Evolutionary conservation across 106 monocot genomes (phyloP).

Genomic region (Ottelia alismoides): DNA sequence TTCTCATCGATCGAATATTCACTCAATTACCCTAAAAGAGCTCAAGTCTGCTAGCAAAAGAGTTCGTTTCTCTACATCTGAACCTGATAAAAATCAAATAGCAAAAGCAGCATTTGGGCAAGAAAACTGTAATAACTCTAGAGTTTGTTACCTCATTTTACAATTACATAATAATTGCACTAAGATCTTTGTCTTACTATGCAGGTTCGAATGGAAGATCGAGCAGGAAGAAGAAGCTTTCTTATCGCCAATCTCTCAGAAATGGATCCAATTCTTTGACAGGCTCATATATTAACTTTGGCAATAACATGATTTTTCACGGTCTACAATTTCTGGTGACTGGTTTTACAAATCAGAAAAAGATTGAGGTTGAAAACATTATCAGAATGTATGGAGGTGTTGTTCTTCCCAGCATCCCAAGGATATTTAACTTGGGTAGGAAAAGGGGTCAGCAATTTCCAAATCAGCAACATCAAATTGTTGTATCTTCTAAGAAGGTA

Average conservation of each 20-base stretch:
- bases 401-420: slow-evolving; percentile 53
- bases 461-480: slow-evolving; percentile 31
- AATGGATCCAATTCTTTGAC: background rate
- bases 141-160: too few relatives aligned
- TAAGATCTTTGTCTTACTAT: slow-evolving; percentile 2
- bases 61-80: slow-evolving; percentile 45
- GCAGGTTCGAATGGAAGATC: slow-evolving; percentile 27
- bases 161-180: too few relatives aligned
- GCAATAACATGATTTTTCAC: slow-evolving; percentile 34
- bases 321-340: slow-evolving; percentile 79
- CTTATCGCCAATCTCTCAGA: background rate
- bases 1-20: slow-evolving; percentile 3
- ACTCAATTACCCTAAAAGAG: slow-evolving; percentile 7
- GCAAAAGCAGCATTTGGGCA: too few relatives aligned
- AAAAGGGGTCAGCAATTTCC: slow-evolving; percentile 2
- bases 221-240: slow-evolving; percentile 1
- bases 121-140: too few relatives aligned
- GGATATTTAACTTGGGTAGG: slow-evolving; percentile 13
- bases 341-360: slow-evolving; percentile 46
- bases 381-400: slow-evolving; percentile 56
- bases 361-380: slow-evolving; percentile 44
- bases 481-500: slow-evolving; percentile 70
- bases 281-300: background rate
- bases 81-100: too few relatives aligned
- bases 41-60: too few relatives aligned